These are phyloP conservation scores for Wickerhamiella kurtzmanii DNA, from an alignment of 805 yeast species.

Conservation along the genomic window DNA sequence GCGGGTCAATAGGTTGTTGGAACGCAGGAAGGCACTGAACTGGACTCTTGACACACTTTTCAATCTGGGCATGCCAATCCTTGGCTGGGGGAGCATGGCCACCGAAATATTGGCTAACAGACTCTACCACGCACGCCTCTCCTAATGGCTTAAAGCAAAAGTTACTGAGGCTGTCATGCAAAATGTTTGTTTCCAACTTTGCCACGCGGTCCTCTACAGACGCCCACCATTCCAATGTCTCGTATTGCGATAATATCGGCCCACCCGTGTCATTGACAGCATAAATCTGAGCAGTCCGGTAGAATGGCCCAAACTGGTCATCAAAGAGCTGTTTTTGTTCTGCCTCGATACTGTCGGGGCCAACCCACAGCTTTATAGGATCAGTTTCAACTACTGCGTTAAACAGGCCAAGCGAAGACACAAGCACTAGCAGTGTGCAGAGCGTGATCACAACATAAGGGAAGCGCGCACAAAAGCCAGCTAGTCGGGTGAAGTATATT, in stretches of 20 bases:
- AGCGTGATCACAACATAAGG: constrained; percentile 43
- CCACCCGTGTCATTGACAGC: constrained; percentile 50
- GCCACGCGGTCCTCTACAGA: constrained; percentile 50
- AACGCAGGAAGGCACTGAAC: constrained; percentile 82
- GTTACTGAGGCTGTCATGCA: constrained; percentile 36
- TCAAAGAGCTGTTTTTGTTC: constrained; percentile 59
- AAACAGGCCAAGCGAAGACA: constrained; percentile 40
- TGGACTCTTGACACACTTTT: constrained; percentile 60
- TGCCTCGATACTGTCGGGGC: constrained; percentile 57
- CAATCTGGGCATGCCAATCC: constrained; percentile 44
- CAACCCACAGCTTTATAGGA: constrained; percentile 85
- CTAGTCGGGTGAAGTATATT: constrained; percentile 36
- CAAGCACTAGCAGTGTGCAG: constrained; percentile 30
- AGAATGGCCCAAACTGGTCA: constrained; percentile 79
- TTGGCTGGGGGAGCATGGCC: constrained; percentile 43
- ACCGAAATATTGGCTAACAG: constrained; percentile 75
- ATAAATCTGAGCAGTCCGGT: constrained; percentile 73
- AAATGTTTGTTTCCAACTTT: constrained; percentile 20
- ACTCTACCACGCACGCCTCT: constrained; percentile 70
- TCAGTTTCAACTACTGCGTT: constrained; percentile 52
- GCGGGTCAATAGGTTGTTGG: constrained; percentile 74
- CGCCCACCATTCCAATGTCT: constrained; percentile 76
- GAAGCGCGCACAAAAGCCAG: constrained; percentile 44
- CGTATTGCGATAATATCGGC: constrained; percentile 46
- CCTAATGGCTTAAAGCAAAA: constrained; percentile 72